Evolutionary conservation across 148 eudicot genomes (phyloP), one percentile per base, ranked within the genome.

Genomic region (Talinum fruticosum): DNA sequence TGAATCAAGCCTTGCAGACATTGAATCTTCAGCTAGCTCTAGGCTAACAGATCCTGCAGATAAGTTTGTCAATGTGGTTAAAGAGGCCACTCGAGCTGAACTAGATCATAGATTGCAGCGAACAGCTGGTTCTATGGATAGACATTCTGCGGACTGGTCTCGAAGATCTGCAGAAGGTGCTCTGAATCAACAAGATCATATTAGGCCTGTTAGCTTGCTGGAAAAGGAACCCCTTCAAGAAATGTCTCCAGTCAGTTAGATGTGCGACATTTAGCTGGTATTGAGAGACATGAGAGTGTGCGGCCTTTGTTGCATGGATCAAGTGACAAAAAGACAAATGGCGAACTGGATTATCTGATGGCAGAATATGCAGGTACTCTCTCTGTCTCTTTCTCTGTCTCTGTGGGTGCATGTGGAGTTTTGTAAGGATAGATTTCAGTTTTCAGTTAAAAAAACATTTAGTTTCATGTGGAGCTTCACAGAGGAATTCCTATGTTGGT

Each of bases 201-300:
- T 93, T 66, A 88, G 97, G 62, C 97, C 99, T 77, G 87, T 93
- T 66, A 93, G 97, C 88, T 89, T 93, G 82, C 79, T 96, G 85
- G 99, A 96, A 72, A 96, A 90, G 85, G 97, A 96, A 77, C 97
- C 95, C 97, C 97, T 73, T 93, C 97, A 2, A 84, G 93, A 61
- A 94, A 90, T 88, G 88, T 93, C 71, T 96, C 97, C 72, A 94
- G 97, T 79, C 99, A 92, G 84, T 90, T 92, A 62, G 99, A 91
- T 85, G 88, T 87, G 75, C 93, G 89, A 66, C 91, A 90, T 72
- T 84, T 96, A 19, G 82, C 92, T 15, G 97, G 93, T 36, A 85
- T 90, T 78, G 97, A 96, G 78, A 91, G 88, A 71, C 93, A 91
- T 79, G 99, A 96, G 82, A 91, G 86, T 75, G 85, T 89, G 71